Conservation (phyloP, 140 eudicot species). For the Senecio squalidus region DNA sequence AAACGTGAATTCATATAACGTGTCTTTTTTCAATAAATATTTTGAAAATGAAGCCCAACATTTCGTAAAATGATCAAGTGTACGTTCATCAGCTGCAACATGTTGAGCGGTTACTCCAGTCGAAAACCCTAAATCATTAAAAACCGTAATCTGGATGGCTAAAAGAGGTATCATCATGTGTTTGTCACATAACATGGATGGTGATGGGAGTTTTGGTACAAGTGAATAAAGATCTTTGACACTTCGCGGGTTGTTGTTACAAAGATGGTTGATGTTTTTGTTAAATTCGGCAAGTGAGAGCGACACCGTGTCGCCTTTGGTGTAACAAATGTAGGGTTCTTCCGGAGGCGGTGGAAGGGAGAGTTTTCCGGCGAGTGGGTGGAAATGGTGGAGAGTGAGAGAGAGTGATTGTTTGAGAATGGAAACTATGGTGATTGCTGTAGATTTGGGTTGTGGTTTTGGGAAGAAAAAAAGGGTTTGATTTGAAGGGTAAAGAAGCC, state of each 20-base stretch:
- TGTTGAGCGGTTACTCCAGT: constrained; percentile 30
- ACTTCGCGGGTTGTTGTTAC: constrained; percentile 19
- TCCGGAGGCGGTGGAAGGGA: constrained; percentile 21
- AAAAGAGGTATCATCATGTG: constrained; percentile 22
- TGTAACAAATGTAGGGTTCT: constrained; percentile 22
- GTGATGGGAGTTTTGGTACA: constrained; percentile 21
- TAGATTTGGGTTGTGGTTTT: constrained; percentile 9
- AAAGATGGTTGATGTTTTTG: constrained; percentile 10
- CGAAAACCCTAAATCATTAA: constrained; percentile 19
- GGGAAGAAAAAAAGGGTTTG: constrained; percentile 35
- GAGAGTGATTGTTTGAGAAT: constrained; percentile 37
- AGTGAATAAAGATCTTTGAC: constrained; percentile 20
- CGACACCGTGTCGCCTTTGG: constrained; percentile 22
- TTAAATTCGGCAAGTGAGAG: constrained; percentile 27
- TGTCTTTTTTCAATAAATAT: constrained; percentile 9
- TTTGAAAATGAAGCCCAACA: constrained; percentile 33
- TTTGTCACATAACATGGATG: constrained; percentile 3
- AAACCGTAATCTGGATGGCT: constrained; percentile 22
- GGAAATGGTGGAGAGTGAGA: constrained; percentile 30
- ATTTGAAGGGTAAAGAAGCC: constrained; percentile 33
- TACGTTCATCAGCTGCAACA: constrained; percentile 36
- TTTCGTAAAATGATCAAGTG: constrained; percentile 30
- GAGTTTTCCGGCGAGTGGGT: constrained; percentile 38
- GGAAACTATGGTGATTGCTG: constrained; percentile 11
- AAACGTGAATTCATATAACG: not conserved